phyloP scores from a whole-genome alignment of 176 grass and related monocot species.

The Elaeis guineensis region DNA sequence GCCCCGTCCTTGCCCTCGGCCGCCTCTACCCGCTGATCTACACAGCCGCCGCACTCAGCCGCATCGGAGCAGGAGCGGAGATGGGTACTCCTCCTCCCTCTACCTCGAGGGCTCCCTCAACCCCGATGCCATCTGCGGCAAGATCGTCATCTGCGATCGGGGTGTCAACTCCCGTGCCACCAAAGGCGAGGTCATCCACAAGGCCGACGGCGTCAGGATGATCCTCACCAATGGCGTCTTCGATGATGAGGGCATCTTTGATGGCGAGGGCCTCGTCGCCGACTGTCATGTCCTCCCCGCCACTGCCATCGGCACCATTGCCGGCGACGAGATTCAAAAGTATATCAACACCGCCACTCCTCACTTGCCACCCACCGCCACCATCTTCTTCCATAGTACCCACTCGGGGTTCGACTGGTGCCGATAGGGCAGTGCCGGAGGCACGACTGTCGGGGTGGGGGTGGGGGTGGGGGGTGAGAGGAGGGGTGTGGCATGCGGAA shows the following conservation, averaged over 20 bases:
- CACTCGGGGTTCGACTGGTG: background rate
- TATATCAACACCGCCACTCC: background rate
- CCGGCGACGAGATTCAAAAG: background rate
- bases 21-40: background rate
- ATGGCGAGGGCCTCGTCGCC: conserved; percentile 1
- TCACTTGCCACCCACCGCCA: background rate
- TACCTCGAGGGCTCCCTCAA: background rate
- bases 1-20: background rate
- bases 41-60: background rate
- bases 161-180: background rate
- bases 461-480: too few species aligned
- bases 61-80: conserved; percentile 23
- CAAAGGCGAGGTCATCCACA: background rate
- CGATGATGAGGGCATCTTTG: too few species aligned
- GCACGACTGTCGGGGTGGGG: too few species aligned
- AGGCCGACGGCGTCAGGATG: background rate
- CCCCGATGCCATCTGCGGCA: background rate
- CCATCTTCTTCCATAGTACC: background rate
- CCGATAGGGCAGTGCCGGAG: too few species aligned
- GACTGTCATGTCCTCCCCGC: conserved; percentile 2
- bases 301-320: background rate
- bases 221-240: conserved; percentile 1
- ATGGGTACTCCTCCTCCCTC: background rate
- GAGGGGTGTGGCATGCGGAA: too few species aligned
- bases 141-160: background rate